Evolutionary conservation across 139 green algal species (phyloP), one percentile per base, ranked within the genome.

Genomic region (Micromonas pusilla): DNA sequence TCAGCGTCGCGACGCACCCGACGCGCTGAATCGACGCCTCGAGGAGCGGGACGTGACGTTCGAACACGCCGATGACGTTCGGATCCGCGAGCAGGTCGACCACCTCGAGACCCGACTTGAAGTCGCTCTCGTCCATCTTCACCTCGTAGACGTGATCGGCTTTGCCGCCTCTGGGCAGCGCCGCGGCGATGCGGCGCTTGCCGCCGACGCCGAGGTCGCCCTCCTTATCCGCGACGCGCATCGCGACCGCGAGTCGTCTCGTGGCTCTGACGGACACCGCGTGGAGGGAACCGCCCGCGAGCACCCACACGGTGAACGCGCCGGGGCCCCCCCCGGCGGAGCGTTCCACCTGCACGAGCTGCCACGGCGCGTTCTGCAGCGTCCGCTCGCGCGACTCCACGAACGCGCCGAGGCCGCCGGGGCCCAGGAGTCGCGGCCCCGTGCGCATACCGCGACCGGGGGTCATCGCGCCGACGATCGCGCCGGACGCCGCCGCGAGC

Each of bases 331-430:
- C 2, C 0, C 86, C 45, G 45, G 45, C 45, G 45, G 45, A 90
- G 25, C 85, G 72, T 4, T 85, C 85, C 1, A 97, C 57, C 73
- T 92, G 87, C 63, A 97, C 67, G 68, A 97, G 82, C 86, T 97
- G 89, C 93, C 90, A 95, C 76, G 83, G 85, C 70, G 77, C 85
- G 45, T 6, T 71, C 33, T 66, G 30, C 2, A 76, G 25, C 3
- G 31, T 68, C 5, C 53, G 65, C n/a, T 80, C 57, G 72, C 52
- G 31, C 5, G 32, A 63, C 6, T 75, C 68, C 16, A 79, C n/a
- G 53, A 79, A 79, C 25, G 26, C 31, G 21, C 62, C 72, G 5
- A 79, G 36, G 33, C 70, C 70, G 25, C 25, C 45, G 45, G 31
- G 25, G 39, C 70, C 19, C 25, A 62, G 4, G 36, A 45, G 6